Evolutionary conservation across 257 asterid species (phyloP), one percentile per base, ranked within the genome.

Genomic region (Solanum pinnatisectum): DNA sequence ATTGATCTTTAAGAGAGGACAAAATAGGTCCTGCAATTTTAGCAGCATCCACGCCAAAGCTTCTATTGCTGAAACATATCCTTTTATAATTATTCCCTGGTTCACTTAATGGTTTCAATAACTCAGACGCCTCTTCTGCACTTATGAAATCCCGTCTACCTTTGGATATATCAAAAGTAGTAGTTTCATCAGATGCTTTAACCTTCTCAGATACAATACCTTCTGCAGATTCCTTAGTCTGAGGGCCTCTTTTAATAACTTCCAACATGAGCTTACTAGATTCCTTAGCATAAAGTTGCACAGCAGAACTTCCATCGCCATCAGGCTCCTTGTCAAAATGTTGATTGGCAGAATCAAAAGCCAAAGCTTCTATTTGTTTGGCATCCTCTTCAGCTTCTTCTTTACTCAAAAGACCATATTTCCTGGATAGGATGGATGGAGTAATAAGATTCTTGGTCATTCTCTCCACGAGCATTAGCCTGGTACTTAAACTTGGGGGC

Each of bases 251-350:
- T 89, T 93, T 95, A 89, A 95, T 87, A 84, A 93, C 98, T 25
- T 95, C 98, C 87, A 96, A 90, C 98, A 96, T 95, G 73, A 95
- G 97, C 91, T 94, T 95, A 89, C 98, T 95, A 60, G 98, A 92
- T 89, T 95, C 98, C 91, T 95, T 96, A 82, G 98, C 99, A 92
- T 96, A 96, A 39, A 96, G 88, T 87, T 95, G 98, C 88, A 95
- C 95, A 0, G 98, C 96, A 5, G 98, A 95, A 91, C 94, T 96
- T 87, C 98, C 99, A 92, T 96, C 99, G 44, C 93, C 98, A 87
- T 95, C 98, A 5, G 94, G 88, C 81, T 96, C 99, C 92, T 95
- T 95, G 65, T 82, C 90, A 32, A 95, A 95, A 73, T 92, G 98
- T 83, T 92, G 96, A 91, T 91, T 91, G 10, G 98, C 98, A 84